Evolutionary conservation across 352 stramenopile species (phyloP).

Genomic region (Globisporangium solare): DNA sequence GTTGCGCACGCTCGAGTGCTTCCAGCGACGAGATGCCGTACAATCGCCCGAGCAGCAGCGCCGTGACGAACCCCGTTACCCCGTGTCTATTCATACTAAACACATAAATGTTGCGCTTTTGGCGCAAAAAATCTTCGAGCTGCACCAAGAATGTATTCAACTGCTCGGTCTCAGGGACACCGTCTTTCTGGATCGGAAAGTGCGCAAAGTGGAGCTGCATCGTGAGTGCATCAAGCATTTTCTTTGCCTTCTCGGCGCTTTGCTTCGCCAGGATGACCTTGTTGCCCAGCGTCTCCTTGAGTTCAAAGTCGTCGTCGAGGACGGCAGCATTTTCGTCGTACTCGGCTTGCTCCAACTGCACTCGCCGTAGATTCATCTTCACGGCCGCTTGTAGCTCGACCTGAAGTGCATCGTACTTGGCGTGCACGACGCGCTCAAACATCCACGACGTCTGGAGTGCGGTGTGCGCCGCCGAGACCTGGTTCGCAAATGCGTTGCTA

Average conservation of each 20-base stretch:
- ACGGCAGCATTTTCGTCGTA: slow-evolving; percentile 15
- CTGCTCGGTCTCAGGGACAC: slow-evolving; percentile 14
- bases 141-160: slow-evolving; percentile 26
- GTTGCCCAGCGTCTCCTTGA: slow-evolving; percentile 31
- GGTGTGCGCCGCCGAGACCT: not conserved
- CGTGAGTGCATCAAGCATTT: slow-evolving; percentile 26
- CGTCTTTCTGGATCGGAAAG: slow-evolving; percentile 49
- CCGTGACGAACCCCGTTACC: slow-evolving; percentile 59
- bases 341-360: slow-evolving; percentile 33
- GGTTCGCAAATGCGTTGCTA: slow-evolving; percentile 1
- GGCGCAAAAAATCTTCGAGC: slow-evolving; percentile 49
- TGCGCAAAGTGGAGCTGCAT: slow-evolving; percentile 48
- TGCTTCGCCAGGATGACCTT: slow-evolving; percentile 48
- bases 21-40: slow-evolving; percentile 58
- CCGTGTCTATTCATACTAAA: slow-evolving; percentile 73
- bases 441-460: slow-evolving; percentile 22
- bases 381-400: slow-evolving; percentile 33
- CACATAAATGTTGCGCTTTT: slow-evolving; percentile 55
- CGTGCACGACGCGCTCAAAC: slow-evolving; percentile 48
- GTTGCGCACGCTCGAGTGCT: slow-evolving; percentile 57
- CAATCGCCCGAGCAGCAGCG: slow-evolving; percentile 62
- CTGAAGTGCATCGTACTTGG: slow-evolving; percentile 37
- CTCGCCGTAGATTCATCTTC: slow-evolving; percentile 32
- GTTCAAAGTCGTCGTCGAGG: slow-evolving; percentile 4
- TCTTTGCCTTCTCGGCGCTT: slow-evolving; percentile 30